Evolutionary conservation across 1,284 basidiomycete genomes (phyloP), one percentile per base, ranked within the genome.

Genomic region (Earliella scabrosa): DNA sequence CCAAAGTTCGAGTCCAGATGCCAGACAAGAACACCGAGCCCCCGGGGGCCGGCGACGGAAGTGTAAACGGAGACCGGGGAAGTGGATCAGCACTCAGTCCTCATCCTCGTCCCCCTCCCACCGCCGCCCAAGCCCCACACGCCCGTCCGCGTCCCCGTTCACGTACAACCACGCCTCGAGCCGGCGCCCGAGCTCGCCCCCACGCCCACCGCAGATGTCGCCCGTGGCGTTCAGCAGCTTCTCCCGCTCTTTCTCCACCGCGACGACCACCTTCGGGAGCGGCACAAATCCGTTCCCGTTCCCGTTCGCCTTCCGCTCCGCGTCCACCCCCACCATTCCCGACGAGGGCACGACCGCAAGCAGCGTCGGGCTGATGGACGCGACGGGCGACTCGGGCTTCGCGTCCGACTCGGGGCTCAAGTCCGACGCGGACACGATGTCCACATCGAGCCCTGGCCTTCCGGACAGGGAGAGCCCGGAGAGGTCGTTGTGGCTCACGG

Each of bases 151-250:
- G 53, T 71, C 68, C 27, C 72, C 73, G 34, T 70, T 68, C 20
- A 69, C 63, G 45, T 67, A 62, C 62, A 91, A 72, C 85, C 87
- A 88, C 36, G 86, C 88, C 69, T 91, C 89, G 49, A 91, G 71
- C 51, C 88, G 71, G 45, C 87, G 73, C 23, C 88, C 88, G 6
- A 91, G 73, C 73, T 91, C 88, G 4, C 88, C 89, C 0, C 88
- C 88, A 5, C 86, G 78, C 29, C 89, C 88, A 40, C 88, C 88
- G 66, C 88, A 90, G 21, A 86, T 80, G 68, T 90, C 89, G 0
- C 88, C 88, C 18, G 82, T 85, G 45, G 77, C 82, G 56, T 83
- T 79, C 65, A 91, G 71, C 75, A 83, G 81, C 73, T 85, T 82
- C 71, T 90, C 87, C 68, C 77, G 65, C 67, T 77, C 79, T 63